A percentile compares a stretch with the other conserved stretches of the same genome.
These are phyloP conservation scores for Backusella luteola DNA, from an alignment of 192 early-diverging fungal genomes.

Conservation along the genomic window DNA sequence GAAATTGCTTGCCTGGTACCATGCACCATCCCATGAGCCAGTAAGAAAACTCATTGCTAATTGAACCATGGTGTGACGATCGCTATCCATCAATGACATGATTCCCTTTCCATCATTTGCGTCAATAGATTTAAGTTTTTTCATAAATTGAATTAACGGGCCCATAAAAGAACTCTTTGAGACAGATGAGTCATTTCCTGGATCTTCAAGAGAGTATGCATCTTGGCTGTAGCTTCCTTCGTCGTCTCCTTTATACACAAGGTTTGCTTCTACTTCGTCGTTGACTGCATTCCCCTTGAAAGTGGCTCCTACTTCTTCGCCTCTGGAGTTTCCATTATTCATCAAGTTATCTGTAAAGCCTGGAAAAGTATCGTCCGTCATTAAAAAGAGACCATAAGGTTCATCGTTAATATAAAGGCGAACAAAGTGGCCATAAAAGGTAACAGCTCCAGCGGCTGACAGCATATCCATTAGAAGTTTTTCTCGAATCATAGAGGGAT, in stretches of 20 bases:
- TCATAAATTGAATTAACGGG: constrained; percentile 3
- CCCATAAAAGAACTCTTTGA: constrained; percentile 13
- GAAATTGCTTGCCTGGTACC: constrained; percentile 42
- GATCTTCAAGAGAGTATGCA: constrained; percentile 19
- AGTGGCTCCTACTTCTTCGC: background rate
- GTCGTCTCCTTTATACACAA: constrained; percentile 15
- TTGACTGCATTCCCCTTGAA: constrained; percentile 24
- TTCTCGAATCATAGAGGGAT: constrained; percentile 42
- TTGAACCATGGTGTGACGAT: constrained; percentile 25
- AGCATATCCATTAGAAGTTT: constrained; percentile 37
- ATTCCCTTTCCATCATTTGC: background rate
- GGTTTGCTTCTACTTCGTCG: constrained; percentile 11
- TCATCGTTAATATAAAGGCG: constrained; percentile 44
- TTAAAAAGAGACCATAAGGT: constrained; percentile 41
- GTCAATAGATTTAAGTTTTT: background rate
- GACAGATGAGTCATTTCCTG: constrained; percentile 1
- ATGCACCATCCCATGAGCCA: constrained; percentile 41
- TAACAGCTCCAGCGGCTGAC: constrained; percentile 40
- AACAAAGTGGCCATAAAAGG: constrained; percentile 38
- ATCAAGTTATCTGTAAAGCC: constrained; percentile 11
- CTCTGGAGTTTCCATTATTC: background rate
- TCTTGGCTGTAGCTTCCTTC: constrained; percentile 13
- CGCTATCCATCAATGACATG: constrained; percentile 9
- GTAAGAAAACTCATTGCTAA: constrained; percentile 40
- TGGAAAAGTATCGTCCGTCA: constrained; percentile 36